Percentiles rank a stretch among this genome's conserved stretches.
Conservation (phyloP, 768 basidiomycete species). For the Russula brevipes region DNA sequence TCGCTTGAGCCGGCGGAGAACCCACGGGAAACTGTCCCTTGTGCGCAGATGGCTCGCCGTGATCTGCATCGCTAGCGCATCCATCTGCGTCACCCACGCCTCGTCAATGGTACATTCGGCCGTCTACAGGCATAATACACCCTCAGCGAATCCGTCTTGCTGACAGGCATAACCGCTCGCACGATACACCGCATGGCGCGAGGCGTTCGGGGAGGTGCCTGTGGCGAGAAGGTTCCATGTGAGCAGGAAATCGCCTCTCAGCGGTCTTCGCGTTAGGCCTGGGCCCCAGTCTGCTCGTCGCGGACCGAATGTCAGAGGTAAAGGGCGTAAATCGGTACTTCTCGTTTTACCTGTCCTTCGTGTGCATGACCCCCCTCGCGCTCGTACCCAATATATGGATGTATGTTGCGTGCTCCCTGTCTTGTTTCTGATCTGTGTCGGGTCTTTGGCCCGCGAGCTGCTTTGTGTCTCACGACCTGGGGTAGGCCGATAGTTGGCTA, state of each 20-base stretch:
- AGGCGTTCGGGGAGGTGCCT: constrained; percentile 37
- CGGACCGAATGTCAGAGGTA: constrained; percentile 43
- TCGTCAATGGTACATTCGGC: constrained; percentile 27
- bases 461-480: background rate
- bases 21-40: constrained; percentile 23
- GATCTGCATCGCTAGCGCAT: constrained; percentile 24
- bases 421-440: background rate
- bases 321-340: constrained; percentile 57
- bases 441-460: background rate
- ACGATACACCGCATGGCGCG: constrained; percentile 20
- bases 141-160: background rate
- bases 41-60: constrained; percentile 26
- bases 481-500: constrained; percentile 53
- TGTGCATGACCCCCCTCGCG: constrained; percentile 65
- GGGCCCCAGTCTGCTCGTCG: constrained; percentile 31
- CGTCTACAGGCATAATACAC: background rate
- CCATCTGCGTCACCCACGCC: constrained; percentile 28
- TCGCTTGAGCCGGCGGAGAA: constrained; percentile 24
- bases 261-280: constrained; percentile 39
- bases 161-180: background rate
- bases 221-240: constrained; percentile 37
- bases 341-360: constrained; percentile 57
- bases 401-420: constrained; percentile 23
- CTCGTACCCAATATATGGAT: constrained; percentile 63
- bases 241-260: constrained; percentile 37